Percentiles rank a stretch among this genome's conserved stretches.
Evolutionary conservation across 768 basidiomycete species (phyloP).

Genomic region (Lentinula aciculospora): DNA sequence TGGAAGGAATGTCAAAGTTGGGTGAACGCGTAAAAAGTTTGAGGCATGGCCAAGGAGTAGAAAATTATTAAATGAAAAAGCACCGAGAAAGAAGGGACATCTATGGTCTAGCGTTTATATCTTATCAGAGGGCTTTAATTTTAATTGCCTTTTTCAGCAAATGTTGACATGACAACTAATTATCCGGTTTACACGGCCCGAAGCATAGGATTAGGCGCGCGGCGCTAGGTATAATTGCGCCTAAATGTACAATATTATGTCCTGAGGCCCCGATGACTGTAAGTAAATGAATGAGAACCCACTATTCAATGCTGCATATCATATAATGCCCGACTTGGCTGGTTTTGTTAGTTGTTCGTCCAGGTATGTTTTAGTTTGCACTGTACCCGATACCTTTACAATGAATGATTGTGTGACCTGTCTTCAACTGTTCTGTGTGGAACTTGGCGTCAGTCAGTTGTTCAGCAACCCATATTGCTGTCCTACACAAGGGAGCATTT

Average conservation of each 20-base stretch:
- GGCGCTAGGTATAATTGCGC: too few species aligned
- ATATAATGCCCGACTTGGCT: too few species aligned
- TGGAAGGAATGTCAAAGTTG: background rate
- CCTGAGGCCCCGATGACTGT: too few species aligned
- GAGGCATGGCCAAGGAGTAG: background rate
- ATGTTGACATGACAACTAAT: background rate
- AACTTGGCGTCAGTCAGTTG: conserved; percentile 66
- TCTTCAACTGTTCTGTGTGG: conserved; percentile 36
- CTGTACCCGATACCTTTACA: conserved; percentile 63
- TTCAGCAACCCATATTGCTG: conserved; percentile 72
- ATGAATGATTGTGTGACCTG: conserved; percentile 38
- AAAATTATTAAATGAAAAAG: background rate
- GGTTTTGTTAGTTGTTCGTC: background rate
- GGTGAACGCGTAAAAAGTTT: background rate
- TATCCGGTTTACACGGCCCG: background rate
- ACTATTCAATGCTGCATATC: too few species aligned
- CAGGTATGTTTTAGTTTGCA: background rate
- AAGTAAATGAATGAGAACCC: too few species aligned
- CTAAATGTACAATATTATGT: too few species aligned
- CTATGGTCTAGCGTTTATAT: background rate
- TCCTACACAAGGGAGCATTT: conserved; percentile 22
- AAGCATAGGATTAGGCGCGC: too few species aligned
- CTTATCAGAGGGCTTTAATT: background rate
- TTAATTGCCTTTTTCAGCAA: background rate
- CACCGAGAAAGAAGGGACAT: background rate